Conservation (phyloP, 1,284 basidiomycete genomes). For the Sphagnurus paluster region DNA sequence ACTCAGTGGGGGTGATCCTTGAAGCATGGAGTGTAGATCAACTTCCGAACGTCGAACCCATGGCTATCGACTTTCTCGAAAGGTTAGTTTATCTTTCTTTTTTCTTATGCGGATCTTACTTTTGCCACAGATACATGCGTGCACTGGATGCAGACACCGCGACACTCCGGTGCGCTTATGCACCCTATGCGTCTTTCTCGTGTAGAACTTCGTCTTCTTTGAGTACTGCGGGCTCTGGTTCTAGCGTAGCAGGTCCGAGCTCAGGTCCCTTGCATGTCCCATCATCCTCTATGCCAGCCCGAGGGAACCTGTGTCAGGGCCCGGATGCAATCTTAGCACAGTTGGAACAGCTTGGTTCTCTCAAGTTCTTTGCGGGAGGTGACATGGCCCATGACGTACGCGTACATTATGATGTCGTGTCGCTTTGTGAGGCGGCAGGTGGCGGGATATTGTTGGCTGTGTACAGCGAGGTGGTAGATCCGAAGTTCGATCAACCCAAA, state of each 20-base stretch:
- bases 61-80: slow-evolving; percentile 15
- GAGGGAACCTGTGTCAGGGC: background rate
- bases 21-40: slow-evolving; percentile 9
- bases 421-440: slow-evolving; percentile 9
- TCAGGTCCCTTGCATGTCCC: too few relatives aligned
- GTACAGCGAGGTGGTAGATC: slow-evolving; percentile 21
- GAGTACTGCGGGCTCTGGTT: too few relatives aligned
- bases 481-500: background rate
- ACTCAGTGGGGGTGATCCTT: background rate
- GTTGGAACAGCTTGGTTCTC: slow-evolving; percentile 14
- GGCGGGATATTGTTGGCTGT: slow-evolving; percentile 22
- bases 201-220: slow-evolving; percentile 18
- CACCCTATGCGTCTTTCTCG: slow-evolving; percentile 26
- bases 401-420: slow-evolving; percentile 18
- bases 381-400: background rate
- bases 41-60: slow-evolving; percentile 9
- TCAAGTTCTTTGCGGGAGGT: slow-evolving; percentile 18
- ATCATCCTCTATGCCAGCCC: too few relatives aligned
- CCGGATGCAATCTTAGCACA: slow-evolving; percentile 7
- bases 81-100: slow-evolving; percentile 8
- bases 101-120: background rate
- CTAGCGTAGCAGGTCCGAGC: too few relatives aligned
- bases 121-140: slow-evolving; percentile 23
- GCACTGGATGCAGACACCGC: slow-evolving; percentile 25
- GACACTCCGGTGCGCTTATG: slow-evolving; percentile 24